These are phyloP conservation scores for Cyclotella atomus DNA, from an alignment of 108 stramenopile genomes.

Conservation along the genomic window DNA sequence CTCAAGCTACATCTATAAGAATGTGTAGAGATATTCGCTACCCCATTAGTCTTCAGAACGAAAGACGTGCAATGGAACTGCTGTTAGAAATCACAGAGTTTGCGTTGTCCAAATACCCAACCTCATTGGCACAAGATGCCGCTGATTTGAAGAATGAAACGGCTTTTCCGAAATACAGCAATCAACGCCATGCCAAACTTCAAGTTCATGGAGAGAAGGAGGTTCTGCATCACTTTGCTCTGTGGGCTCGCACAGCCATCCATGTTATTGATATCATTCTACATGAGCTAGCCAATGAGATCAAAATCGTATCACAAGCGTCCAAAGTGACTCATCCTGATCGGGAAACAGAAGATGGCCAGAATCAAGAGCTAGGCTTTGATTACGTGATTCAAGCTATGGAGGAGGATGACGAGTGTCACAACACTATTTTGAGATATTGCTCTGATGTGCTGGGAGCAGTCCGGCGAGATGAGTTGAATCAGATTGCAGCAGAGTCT, in stretches of 20 bases:
- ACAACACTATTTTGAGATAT: conserved; percentile 83
- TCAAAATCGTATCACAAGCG: conserved; percentile 13
- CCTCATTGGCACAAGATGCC: conserved; percentile 76
- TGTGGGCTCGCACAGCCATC: conserved; percentile 77
- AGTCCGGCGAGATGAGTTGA: conserved; percentile 79
- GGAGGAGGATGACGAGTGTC: conserved; percentile 77
- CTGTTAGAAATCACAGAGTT: conserved; percentile 65
- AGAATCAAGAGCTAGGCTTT: conserved; percentile 53
- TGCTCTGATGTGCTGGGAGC: conserved; percentile 87
- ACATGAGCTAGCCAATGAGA: conserved; percentile 69
- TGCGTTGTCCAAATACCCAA: conserved; percentile 78
- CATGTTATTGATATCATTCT: conserved; percentile 78
- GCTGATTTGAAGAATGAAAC: conserved; percentile 65
- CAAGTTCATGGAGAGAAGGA: conserved; percentile 92
- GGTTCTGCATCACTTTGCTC: conserved; percentile 83
- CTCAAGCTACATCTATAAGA: conserved; percentile 39
- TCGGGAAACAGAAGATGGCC: not conserved
- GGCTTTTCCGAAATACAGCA: conserved; percentile 79
- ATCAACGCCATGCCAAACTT: conserved; percentile 86
- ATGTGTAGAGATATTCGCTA: conserved; percentile 87
- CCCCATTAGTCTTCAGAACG: conserved; percentile 79
- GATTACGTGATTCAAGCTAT: conserved; percentile 72
- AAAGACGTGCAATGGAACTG: conserved; percentile 74
- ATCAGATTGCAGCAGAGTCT: conserved; percentile 37
- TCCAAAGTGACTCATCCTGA: conserved; percentile 35